These are phyloP conservation scores for Lupinus albus DNA, from an alignment of 306 rosid genomes.

Conservation along the genomic window DNA sequence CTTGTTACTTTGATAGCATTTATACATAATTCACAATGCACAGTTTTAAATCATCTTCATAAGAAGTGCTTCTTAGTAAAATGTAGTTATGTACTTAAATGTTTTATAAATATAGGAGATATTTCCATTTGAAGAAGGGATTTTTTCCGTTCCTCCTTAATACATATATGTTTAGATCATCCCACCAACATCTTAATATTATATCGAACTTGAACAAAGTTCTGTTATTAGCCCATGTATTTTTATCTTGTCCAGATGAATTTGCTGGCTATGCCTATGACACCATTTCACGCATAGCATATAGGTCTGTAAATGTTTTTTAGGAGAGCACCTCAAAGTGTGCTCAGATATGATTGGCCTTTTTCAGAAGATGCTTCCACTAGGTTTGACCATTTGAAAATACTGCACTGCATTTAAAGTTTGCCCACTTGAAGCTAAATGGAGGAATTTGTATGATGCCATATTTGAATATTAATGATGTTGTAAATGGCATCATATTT, in stretches of 20 bases:
- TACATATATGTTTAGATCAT: background rate
- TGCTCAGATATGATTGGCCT: slow-evolving; percentile 1
- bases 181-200: background rate
- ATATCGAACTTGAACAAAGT: background rate
- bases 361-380: background rate
- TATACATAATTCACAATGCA: background rate
- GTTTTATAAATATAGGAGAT: too few species aligned
- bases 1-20: background rate
- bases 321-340: background rate
- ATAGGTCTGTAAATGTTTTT: background rate
- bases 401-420: background rate
- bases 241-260: background rate
- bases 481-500: background rate
- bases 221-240: background rate
- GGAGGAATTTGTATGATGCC: slow-evolving; percentile 1
- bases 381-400: background rate
- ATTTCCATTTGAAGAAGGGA: background rate
- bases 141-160: background rate
- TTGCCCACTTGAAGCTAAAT: background rate
- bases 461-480: background rate
- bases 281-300: background rate
- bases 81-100: background rate
- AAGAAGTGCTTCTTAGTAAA: background rate
- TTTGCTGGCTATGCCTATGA: background rate
- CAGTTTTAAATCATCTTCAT: background rate